Percentiles rank a stretch among this genome's conserved stretches.
Evolutionary conservation across 75 land plant species (phyloP).

Genomic region (Selaginella moellendorffii): DNA sequence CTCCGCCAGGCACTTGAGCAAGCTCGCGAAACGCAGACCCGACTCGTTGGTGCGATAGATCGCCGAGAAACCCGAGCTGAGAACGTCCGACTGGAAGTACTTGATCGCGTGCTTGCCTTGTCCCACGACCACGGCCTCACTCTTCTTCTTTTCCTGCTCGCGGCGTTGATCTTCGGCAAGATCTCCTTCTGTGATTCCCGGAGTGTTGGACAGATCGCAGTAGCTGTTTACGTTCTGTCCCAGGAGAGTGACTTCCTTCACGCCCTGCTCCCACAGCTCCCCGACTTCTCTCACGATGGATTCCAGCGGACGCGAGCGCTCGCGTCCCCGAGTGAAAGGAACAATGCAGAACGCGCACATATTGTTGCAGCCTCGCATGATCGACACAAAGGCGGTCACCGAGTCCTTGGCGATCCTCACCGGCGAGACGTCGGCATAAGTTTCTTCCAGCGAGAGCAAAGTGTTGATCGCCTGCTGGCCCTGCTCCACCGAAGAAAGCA

Average conservation of each 20-base stretch:
- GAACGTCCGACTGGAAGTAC: constrained; percentile 9
- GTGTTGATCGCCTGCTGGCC: constrained; percentile 96
- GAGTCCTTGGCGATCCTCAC: constrained; percentile 83
- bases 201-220: constrained; percentile 39
- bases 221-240: constrained; percentile 99
- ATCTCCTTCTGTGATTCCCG: too few relatives aligned
- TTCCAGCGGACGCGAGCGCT: constrained; percentile 87
- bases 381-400: constrained; percentile 84
- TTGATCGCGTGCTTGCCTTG: too few relatives aligned
- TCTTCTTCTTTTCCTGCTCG: background rate
- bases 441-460: constrained; percentile 90
- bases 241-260: constrained; percentile 85
- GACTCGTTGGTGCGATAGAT: constrained; percentile 51
- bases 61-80: constrained; percentile 84
- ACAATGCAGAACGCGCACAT: constrained; percentile 99
- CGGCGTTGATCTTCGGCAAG: too few relatives aligned
- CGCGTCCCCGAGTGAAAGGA: constrained; percentile 96
- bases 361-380: constrained; percentile 99
- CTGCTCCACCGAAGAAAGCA: constrained; percentile 72
- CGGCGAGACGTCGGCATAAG: constrained; percentile 95
- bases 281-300: constrained; percentile 86
- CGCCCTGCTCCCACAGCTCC: constrained; percentile 80
- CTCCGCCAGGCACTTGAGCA: constrained; percentile 49
- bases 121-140: constrained; percentile 6
- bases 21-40: constrained; percentile 73